Percentiles rank a stretch among this genome's conserved stretches.
Conservation (phyloP, 345 rosid genomes). For the Erucastrum elatum region DNA sequence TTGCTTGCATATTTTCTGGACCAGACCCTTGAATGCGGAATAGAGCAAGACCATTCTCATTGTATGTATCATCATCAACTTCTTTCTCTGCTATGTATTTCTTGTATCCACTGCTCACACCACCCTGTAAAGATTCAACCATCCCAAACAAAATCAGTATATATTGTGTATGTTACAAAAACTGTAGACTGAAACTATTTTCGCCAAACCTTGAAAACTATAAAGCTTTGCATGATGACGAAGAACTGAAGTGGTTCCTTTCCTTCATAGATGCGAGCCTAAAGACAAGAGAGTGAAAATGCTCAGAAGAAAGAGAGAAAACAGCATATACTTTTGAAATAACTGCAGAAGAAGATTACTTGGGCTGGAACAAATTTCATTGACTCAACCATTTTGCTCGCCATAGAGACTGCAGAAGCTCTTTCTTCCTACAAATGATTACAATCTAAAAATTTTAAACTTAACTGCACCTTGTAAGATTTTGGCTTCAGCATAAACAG, state of each 20-base stretch:
- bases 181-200: conserved; percentile 7
- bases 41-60: not conserved
- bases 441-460: conserved; percentile 6
- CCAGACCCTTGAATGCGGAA: conserved; percentile 77
- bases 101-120: not conserved
- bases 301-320: not conserved
- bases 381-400: conserved; percentile 83
- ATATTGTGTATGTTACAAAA: not conserved
- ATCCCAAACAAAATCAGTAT: not conserved
- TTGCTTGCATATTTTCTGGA: conserved; percentile 97
- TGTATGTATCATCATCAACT: not conserved
- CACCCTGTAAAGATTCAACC: conserved; percentile 28
- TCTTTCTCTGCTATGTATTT: not conserved
- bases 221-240: conserved; percentile 84
- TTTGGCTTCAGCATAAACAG: not conserved
- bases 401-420: conserved; percentile 75
- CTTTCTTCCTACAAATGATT: conserved; percentile 68
- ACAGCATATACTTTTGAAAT: conserved; percentile 4
- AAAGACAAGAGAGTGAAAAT: conserved; percentile 35
- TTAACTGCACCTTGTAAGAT: not conserved
- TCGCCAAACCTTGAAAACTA: conserved; percentile 76
- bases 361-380: conserved; percentile 80
- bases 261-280: conserved; percentile 94
- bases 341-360: conserved; percentile 48
- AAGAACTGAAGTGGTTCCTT: conserved; percentile 89